Evolutionary conservation across 2,329 filamentous ascomycete species (phyloP), one percentile per base, ranked within the genome.

Genomic region (Lecanicillium sp.): DNA sequence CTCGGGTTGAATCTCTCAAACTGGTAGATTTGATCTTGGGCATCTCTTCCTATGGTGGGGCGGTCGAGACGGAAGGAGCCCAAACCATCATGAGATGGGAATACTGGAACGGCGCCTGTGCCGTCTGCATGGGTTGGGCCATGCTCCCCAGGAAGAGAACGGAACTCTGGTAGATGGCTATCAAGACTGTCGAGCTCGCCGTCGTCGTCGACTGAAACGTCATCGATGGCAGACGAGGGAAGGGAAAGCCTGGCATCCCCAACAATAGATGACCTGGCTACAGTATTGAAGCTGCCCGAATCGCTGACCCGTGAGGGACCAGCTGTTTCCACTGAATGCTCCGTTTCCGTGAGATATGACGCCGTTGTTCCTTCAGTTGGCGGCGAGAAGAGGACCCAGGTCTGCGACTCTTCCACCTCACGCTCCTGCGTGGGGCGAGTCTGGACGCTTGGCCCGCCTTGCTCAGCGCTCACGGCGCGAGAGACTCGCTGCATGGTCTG

Each of bases 351-450:
- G 37, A 80, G 72, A 45, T 83, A 80, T 5, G 79, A 79, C 9
- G 73, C 72, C 15, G 83, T 81, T 4, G 71, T 74, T 33, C 63
- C 63, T 25, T 80, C 73, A 46, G 80, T 79, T 8, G 73, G 71
- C 2, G 86, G 86, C 7, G 88, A 85, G 68, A 98, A 98, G 47
- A 98, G 78, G 39, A 96, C 83, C 92, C 92, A 98, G 74, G 94
- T 90, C 60, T 92, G 83, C 11, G 85, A 83, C 48, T 89, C 83
- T 44, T 85, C 78, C 43, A 78, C 64, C 31, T 48, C 50, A 16
- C 54, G 51, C 35, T 62, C 60, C 27, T 57, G 43, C 48, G 41
- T 41, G 51, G 52, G 46, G 51, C 57, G 56, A 36, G 50, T 22
- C 14, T 42, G 45, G 22, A 40, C 30, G 19, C 51, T 47, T 13